These are phyloP conservation scores for Laburnicola sp. DNA, from an alignment of 2,329 filamentous ascomycete species.

Conservation along the genomic window DNA sequence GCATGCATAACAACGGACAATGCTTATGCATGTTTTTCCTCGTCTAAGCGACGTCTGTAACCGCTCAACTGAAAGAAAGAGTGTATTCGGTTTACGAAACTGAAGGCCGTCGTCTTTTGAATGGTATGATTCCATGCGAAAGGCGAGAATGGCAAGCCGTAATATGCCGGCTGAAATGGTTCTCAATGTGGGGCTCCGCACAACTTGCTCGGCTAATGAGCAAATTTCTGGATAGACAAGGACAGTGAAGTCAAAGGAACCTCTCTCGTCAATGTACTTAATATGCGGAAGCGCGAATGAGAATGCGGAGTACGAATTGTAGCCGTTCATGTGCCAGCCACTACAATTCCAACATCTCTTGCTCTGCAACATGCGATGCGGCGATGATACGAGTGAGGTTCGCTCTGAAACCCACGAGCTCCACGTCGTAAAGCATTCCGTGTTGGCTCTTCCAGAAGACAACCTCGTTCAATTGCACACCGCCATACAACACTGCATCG, in stretches of 20 bases:
- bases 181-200: conserved; percentile 4
- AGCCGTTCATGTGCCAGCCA: too few relatives aligned
- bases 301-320: neutral
- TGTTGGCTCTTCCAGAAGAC: conserved; percentile 41
- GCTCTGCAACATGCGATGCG: neutral
- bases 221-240: neutral
- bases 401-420: conserved; percentile 40
- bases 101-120: too few relatives aligned
- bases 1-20: too few relatives aligned
- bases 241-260: too few relatives aligned
- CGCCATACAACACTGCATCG: conserved; percentile 38
- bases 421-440: conserved; percentile 25
- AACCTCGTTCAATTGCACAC: conserved; percentile 38
- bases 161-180: conserved; percentile 5
- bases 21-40: neutral
- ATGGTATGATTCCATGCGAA: too few relatives aligned
- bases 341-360: conserved; percentile 6
- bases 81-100: too few relatives aligned
- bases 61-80: neutral
- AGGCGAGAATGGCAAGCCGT: neutral
- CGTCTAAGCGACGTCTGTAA: neutral
- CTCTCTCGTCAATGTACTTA: too few relatives aligned
- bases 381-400: conserved; percentile 25
- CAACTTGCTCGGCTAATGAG: conserved; percentile 10
- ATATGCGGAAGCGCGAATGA: too few relatives aligned